These are phyloP conservation scores for Hypholoma fasciculare DNA, from an alignment of 768 basidiomycete species.

Conservation along the genomic window DNA sequence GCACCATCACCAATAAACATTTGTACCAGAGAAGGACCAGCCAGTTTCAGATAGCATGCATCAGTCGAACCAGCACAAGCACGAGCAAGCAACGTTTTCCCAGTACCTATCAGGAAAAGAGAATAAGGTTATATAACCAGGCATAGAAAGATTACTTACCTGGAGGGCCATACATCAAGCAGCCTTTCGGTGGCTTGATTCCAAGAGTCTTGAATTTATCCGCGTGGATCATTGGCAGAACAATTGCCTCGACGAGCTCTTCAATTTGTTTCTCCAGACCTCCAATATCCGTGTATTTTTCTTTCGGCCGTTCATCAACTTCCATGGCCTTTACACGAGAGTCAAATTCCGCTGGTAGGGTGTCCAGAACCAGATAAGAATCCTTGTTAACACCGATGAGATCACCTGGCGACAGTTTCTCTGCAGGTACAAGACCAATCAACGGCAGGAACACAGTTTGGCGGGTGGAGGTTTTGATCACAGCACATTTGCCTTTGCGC, in stretches of 20 bases:
- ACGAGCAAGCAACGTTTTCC: constrained; percentile 95
- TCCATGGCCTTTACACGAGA: constrained; percentile 99
- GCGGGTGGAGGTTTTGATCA: constrained; percentile 98
- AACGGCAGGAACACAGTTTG: constrained; percentile 98
- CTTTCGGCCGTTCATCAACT: constrained; percentile 96
- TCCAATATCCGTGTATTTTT: constrained; percentile 96
- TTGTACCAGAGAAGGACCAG: constrained; percentile 96
- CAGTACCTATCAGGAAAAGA: constrained; percentile 58
- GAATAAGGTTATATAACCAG: constrained; percentile 1
- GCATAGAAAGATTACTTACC: constrained; percentile 43
- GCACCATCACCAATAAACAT: constrained; percentile 99
- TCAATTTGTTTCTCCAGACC: constrained; percentile 99
- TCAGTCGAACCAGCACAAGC: constrained; percentile 98
- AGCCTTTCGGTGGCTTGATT: constrained; percentile 96
- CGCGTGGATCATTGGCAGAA: constrained; percentile 97
- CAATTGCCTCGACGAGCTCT: constrained; percentile 96
- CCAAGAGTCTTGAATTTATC: constrained; percentile 99
- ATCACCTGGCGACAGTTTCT: constrained; percentile 87
- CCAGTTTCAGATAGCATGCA: constrained; percentile 97
- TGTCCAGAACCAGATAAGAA: constrained; percentile 95
- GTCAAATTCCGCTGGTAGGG: constrained; percentile 95
- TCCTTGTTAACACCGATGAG: constrained; percentile 99
- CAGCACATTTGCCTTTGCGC: constrained; percentile 97
- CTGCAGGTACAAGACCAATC: constrained; percentile 94
- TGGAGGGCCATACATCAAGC: constrained; percentile 98